These are phyloP conservation scores for Vitis hybrid DNA, from an alignment of 177 flowering plant genomes.

Conservation along the genomic window DNA sequence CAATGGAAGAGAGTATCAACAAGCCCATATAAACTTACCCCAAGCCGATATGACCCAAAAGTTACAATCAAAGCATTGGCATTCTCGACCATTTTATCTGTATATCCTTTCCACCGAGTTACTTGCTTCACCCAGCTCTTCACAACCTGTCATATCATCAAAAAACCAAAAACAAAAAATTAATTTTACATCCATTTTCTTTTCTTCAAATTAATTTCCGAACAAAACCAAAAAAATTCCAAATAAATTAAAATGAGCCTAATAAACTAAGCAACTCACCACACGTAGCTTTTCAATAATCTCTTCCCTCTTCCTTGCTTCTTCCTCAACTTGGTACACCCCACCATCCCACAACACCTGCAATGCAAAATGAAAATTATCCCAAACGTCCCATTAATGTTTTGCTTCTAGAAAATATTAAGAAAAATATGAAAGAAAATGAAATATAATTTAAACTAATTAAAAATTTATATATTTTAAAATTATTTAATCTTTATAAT, in stretches of 20 bases:
- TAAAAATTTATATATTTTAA: no score
- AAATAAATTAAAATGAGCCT: background rate
- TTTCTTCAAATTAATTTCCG: no score
- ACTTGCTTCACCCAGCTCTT: constrained; percentile 28
- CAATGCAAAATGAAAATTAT: background rate
- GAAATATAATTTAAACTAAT: no score
- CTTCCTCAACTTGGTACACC: constrained; percentile 31
- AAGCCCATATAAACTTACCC: constrained; percentile 16
- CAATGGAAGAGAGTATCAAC: background rate
- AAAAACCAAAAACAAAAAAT: background rate
- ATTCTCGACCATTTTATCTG: constrained; percentile 27
- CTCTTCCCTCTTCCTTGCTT: constrained; percentile 28
- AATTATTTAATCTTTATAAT: no score
- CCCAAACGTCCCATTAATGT: no score
- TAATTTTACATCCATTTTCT: no score
- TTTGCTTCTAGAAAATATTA: no score
- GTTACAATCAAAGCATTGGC: constrained; percentile 29
- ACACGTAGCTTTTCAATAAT: constrained; percentile 24
- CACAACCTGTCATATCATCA: constrained; percentile 14
- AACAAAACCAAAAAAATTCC: background rate
- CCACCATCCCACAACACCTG: constrained; percentile 31
- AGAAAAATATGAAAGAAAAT: no score
- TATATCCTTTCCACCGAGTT: constrained; percentile 23
- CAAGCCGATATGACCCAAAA: constrained; percentile 30
- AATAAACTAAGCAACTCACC: constrained; percentile 15